These are phyloP conservation scores for Ophiostoma sp. DNA, from an alignment of 2,329 filamentous ascomycete species.

Conservation along the genomic window DNA sequence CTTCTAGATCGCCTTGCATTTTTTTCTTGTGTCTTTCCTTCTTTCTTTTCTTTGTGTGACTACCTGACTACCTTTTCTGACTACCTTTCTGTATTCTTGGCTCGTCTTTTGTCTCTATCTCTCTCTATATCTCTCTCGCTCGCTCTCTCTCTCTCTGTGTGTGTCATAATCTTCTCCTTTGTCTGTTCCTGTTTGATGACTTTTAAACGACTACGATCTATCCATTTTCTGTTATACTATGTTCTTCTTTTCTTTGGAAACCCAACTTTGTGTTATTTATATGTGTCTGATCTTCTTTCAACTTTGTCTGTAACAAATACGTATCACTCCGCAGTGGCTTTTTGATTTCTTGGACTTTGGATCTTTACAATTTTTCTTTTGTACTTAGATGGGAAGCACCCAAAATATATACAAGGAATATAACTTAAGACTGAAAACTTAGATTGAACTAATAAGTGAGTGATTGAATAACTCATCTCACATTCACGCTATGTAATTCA, in stretches of 20 bases:
- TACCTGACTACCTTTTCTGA: neutral
- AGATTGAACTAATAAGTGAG: too few species aligned
- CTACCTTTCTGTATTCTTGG: neutral
- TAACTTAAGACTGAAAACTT: neutral
- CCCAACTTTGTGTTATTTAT: neutral
- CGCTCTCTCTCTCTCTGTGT: neutral
- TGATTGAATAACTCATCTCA: neutral
- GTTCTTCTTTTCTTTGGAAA: neutral
- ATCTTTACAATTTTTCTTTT: neutral
- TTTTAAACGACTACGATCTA: conserved; percentile 10
- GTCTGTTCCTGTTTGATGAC: neutral
- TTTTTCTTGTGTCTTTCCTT: neutral
- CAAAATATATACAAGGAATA: neutral
- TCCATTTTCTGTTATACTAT: neutral
- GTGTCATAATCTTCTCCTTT: neutral
- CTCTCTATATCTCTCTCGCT: too few species aligned
- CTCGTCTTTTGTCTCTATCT: neutral
- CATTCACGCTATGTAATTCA: neutral
- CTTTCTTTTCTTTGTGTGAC: neutral
- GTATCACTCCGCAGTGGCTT: neutral
- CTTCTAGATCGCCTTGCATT: neutral
- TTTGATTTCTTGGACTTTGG: neutral
- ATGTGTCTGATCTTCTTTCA: neutral
- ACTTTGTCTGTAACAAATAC: neutral
- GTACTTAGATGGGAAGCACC: neutral